Conservation (phyloP, 2,329 filamentous ascomycete genomes). For the Clarireedia paspali region DNA sequence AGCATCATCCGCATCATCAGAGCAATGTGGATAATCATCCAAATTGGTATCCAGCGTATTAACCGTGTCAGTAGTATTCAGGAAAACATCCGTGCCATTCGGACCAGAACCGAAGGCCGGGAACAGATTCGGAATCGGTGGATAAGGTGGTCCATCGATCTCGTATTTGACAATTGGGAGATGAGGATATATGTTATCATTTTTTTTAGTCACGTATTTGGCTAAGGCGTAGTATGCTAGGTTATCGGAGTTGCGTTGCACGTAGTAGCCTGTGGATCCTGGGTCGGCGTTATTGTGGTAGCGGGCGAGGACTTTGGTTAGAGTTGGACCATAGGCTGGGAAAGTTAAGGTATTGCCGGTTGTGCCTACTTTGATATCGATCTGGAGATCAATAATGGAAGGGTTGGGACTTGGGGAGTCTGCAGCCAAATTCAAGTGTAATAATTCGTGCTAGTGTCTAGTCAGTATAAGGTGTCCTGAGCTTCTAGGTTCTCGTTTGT, state of each 20-base stretch:
- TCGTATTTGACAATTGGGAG: background rate
- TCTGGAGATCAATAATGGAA: background rate
- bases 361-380: background rate
- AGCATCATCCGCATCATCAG: background rate
- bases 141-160: background rate
- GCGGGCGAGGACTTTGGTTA: background rate
- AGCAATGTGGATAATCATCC: background rate
- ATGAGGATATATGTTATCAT: background rate
- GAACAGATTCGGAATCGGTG: background rate
- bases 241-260: background rate
- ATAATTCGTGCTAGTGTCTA: background rate
- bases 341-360: no score
- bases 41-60: background rate
- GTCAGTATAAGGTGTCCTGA: background rate
- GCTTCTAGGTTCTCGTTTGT: background rate
- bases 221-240: background rate
- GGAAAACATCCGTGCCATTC: background rate
- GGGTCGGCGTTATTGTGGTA: background rate
- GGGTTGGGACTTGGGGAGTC: background rate
- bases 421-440: background rate
- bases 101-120: background rate
- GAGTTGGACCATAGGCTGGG: background rate
- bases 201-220: background rate
- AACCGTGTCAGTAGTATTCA: background rate
- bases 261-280: background rate